These are phyloP conservation scores for Kwoniella sp. DNA, from an alignment of 768 basidiomycete genomes.

Conservation along the genomic window DNA sequence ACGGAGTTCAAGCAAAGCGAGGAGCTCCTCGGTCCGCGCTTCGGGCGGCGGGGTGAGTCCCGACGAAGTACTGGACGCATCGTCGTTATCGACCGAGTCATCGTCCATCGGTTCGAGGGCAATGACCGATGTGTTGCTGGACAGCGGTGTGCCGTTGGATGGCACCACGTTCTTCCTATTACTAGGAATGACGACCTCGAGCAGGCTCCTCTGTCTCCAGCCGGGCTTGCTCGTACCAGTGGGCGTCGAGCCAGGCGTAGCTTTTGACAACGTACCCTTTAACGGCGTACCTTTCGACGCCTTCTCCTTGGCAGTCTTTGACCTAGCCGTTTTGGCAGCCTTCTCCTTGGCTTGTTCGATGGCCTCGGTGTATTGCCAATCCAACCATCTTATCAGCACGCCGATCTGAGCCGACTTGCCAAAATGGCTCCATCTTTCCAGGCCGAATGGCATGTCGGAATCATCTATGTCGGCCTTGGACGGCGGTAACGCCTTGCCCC, in stretches of 20 bases:
- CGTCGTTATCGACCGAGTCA: not conserved
- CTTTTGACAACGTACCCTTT: not conserved
- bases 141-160: not conserved
- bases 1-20: not conserved
- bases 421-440: slow-evolving; percentile 37
- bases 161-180: not conserved
- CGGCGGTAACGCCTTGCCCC: slow-evolving; percentile 21
- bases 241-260: not conserved
- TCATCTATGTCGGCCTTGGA: not conserved
- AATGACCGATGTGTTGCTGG: not conserved
- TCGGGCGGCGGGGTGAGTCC: slow-evolving; percentile 7
- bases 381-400: slow-evolving; percentile 23
- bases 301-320: slow-evolving; percentile 2
- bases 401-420: slow-evolving; percentile 17
- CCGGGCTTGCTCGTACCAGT: slow-evolving; percentile 1
- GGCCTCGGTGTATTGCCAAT: slow-evolving; percentile 11
- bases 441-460: slow-evolving; percentile 6
- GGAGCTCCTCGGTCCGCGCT: slow-evolving; percentile 9
- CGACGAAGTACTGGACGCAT: slow-evolving; percentile 5
- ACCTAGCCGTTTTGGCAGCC: slow-evolving; percentile 1
- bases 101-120: not conserved
- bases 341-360: slow-evolving; percentile 10
- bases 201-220: slow-evolving; percentile 6
- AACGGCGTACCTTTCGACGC: not conserved
- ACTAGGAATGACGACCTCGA: slow-evolving; percentile 18